Base-by-base conservation (phyloP, 352 stramenopile species). In the Phytophthora sp. region DNA sequence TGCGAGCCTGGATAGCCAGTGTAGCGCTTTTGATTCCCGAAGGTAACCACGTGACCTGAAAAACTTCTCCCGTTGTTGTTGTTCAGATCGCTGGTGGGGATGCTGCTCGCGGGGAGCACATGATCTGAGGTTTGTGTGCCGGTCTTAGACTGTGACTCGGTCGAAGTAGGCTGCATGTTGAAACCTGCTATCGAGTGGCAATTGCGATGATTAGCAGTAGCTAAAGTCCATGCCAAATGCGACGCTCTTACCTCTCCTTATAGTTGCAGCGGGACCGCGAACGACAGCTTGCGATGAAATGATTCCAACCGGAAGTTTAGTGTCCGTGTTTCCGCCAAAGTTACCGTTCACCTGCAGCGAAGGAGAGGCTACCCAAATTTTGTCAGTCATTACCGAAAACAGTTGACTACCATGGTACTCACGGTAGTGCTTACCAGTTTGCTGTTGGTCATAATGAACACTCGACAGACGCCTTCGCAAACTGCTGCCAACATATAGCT, bases 401-500 rank as follows among this genome's bases (percentile, higher is more conserved):
- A 12, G 15, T n/a, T 11, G 12, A 41, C 17, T n/a, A 43, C 6
- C 24, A 12, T 10, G 21, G 9, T 7, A 23, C 4, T n/a, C 18
- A 24, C 17, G 17, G 8, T n/a, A 15, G 28, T 10, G 62, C 55
- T 38, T 45, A 84, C 71, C 63, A 42, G 42, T 77, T 35, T 77
- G 51, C 7, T 73, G 55, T 15, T 79, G 72, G 23, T 91, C 82
- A 42, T 87, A 91, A 32, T 87, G 82, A 13, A 88, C 68, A 23
- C 73, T 88, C 38, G 53, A 76, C 34, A 88, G 54, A 0, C 78
- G 61, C 12, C 82, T 60, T 28, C 79, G 71, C n/a, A 82, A 39
- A 5, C 69, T 60, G 28, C 58, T 65, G 2, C 66, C 71, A 23
- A 79, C 43, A 15, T 83, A 74, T 4, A 76, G 55, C 11, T 80